Evolutionary conservation across 2,329 filamentous ascomycete genomes (phyloP), one percentile per base, ranked within the genome.

Genomic region (Gnomoniopsis smithogilvyi): DNA sequence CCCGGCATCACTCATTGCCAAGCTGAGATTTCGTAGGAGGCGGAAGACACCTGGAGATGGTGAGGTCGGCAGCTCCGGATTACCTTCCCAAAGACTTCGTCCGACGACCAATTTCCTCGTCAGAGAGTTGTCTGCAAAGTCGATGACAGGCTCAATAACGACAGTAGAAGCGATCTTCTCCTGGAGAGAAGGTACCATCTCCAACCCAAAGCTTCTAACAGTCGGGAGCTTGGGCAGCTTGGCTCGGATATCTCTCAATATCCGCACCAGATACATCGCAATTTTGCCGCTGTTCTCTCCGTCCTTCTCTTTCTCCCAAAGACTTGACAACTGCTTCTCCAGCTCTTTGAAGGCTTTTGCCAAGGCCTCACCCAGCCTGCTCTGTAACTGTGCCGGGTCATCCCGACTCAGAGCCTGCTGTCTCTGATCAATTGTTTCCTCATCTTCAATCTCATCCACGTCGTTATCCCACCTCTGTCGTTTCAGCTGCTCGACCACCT

Each of bases 11-110:
- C 82, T 82, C 91, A 97, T 96, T 6, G 80, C 77, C 50, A 76
- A 74, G 4, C 84, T 83, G 30, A 96, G 69, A 48, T 79, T 79
- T 24, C 85, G 84, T 51, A 97, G 68, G 56, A 96, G 87, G 61
- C 81, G 83, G 68, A 96, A 96, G 0, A 86, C 78, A 21, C 81
- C 80, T 0, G 91, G 87, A 0, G 91, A 94, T 1, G 92, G 92
- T 67, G 95, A 91, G 6, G 86, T 80, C 0, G 94, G 94, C 46
- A 96, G 71, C 26, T 85, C 78, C 0, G 90, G 90, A 41, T 84
- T 78, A 0, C 90, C 90, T 69, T 96, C 92, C 93, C 93, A 97
- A 0, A 97, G 77, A 0, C 83, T 80, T 54, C 86, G 80, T 7
- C 88, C 86, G 2, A 81, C 79, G 0, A 90, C 80, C 30, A 68